A percentile compares a stretch with the other conserved stretches of the same genome.
Conservation (phyloP, 2,329 filamentous ascomycete species). For the Hymenoscyphus scutula region DNA sequence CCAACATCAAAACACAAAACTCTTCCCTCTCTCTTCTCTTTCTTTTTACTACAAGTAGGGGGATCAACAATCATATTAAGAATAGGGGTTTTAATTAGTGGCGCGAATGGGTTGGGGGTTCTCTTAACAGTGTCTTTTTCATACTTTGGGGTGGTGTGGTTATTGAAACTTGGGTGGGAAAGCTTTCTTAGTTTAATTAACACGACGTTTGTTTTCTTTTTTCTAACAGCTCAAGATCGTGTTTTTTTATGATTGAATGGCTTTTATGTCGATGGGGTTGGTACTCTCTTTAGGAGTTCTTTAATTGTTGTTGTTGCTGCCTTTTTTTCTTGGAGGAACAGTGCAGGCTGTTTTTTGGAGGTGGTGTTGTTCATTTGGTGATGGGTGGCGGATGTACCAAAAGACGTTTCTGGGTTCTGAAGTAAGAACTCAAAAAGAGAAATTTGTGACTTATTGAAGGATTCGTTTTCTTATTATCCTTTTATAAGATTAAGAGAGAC, state of each 20-base stretch:
- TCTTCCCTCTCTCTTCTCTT: neutral
- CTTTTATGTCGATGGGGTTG: neutral
- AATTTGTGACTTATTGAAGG: no score
- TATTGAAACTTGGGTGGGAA: neutral
- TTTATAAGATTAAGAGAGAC: no score
- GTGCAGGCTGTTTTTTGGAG: neutral
- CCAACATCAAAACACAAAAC: neutral
- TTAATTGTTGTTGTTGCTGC: neutral
- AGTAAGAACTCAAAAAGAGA: no score
- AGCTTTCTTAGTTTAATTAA: conserved; percentile 1
- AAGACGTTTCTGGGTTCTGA: neutral
- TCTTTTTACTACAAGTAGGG: neutral
- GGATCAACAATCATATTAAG: neutral
- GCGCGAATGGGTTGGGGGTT: neutral
- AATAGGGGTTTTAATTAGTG: neutral
- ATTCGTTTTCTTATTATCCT: no score
- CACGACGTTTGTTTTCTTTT: neutral
- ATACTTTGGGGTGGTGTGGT: neutral
- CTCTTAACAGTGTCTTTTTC: neutral
- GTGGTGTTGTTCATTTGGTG: neutral
- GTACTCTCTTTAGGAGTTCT: neutral
- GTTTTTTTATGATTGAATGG: neutral
- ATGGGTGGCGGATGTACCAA: neutral
- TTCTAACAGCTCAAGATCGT: neutral
- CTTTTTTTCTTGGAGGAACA: neutral